Evolutionary conservation across 148 eudicot genomes (phyloP).

Genomic region (Cornus controversa): DNA sequence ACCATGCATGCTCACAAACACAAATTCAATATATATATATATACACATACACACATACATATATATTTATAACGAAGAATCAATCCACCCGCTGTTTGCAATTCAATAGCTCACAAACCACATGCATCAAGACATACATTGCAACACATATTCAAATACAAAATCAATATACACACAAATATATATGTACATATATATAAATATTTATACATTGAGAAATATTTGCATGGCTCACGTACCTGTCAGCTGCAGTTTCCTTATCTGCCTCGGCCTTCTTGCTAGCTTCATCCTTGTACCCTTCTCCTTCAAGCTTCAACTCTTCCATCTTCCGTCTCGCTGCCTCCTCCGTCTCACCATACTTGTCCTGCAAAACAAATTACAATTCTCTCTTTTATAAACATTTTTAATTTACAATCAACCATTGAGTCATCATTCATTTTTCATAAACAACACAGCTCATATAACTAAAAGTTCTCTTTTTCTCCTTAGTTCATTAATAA

Average conservation of each 20-base stretch:
- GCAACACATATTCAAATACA: neutral
- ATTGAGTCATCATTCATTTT: too few relatives aligned
- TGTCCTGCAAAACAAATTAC: slow-evolving; percentile 30
- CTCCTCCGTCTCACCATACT: slow-evolving; percentile 32
- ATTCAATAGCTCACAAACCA: too few relatives aligned
- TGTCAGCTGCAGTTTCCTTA: slow-evolving; percentile 32
- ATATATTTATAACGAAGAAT: too few relatives aligned
- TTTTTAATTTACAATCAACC: too few relatives aligned
- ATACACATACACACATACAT: neutral
- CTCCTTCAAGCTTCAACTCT: slow-evolving; percentile 38
- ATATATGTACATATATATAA: neutral
- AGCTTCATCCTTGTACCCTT: slow-evolving; percentile 29
- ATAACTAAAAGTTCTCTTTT: too few relatives aligned
- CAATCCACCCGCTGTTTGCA: too few relatives aligned
- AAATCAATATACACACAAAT: neutral
- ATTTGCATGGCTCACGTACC: slow-evolving; percentile 20
- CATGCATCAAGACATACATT: too few relatives aligned
- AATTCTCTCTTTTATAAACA: neutral
- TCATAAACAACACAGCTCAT: neutral
- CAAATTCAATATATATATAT: neutral
- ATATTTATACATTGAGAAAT: too few relatives aligned
- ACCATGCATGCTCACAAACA: too few relatives aligned
- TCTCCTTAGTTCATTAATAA: too few relatives aligned
- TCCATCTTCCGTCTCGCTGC: slow-evolving; percentile 55
- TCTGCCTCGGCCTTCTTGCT: slow-evolving; percentile 25